These are phyloP conservation scores for Aspergillus chevalieri DNA, from an alignment of 2,329 filamentous ascomycete genomes.

Conservation along the genomic window DNA sequence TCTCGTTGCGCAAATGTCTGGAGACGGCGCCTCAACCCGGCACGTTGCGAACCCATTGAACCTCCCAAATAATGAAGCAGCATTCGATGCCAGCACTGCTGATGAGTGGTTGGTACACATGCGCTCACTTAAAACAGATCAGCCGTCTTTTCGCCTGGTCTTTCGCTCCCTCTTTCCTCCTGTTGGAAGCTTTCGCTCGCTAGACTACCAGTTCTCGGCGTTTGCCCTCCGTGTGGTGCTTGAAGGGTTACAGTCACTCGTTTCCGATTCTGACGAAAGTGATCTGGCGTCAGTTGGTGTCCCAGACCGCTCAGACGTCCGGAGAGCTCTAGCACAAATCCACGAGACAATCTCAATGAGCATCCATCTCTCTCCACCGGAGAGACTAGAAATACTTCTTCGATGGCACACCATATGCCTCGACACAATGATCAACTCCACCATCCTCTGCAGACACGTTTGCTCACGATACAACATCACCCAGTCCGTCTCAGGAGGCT, in stretches of 20 bases:
- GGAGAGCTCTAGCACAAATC: conserved; percentile 34
- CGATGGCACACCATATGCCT: conserved; percentile 44
- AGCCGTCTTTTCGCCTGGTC: conserved; percentile 36
- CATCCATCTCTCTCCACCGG: conserved; percentile 29
- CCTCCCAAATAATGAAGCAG: conserved; percentile 36
- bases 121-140: conserved; percentile 22
- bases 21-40: conserved; percentile 37
- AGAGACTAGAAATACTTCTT: conserved; percentile 37
- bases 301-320: conserved; percentile 34
- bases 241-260: conserved; percentile 40
- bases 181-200: conserved; percentile 19
- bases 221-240: conserved; percentile 40
- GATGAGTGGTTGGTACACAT: conserved; percentile 39
- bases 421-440: conserved; percentile 37
- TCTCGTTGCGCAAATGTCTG: conserved; percentile 40
- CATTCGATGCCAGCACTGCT: conserved; percentile 36
- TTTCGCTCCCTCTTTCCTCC: conserved; percentile 37
- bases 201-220: conserved; percentile 32
- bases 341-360: conserved; percentile 35
- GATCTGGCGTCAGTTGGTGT: conserved; percentile 35
- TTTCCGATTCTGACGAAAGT: conserved; percentile 35
- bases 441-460: conserved; percentile 33
- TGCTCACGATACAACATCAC: conserved; percentile 35
- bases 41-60: conserved; percentile 38
- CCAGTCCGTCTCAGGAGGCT: conserved; percentile 36